phyloP scores from a whole-genome alignment of 257 asterid genomes.

The Nicotiana noctiflora region DNA sequence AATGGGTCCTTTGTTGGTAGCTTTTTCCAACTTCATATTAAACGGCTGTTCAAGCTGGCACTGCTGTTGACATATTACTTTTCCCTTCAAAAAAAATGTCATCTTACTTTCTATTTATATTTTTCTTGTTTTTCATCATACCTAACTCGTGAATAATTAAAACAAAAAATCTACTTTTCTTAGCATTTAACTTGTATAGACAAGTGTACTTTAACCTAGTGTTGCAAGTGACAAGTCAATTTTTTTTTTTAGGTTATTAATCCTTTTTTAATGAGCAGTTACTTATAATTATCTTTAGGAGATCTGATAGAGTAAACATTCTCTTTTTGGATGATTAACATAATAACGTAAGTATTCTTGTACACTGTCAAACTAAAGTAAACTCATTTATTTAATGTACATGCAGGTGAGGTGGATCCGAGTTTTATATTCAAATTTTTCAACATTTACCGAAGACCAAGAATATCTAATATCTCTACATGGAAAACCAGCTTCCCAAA shows the following conservation, averaged over 20 bases:
- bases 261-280: too few relatives aligned
- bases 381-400: neutral
- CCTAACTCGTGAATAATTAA: neutral
- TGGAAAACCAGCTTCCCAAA: conserved; percentile 27
- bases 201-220: too few relatives aligned
- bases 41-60: conserved; percentile 28
- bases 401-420: conserved; percentile 79
- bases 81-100: neutral
- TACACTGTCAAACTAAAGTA: neutral
- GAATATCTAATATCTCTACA: conserved; percentile 59
- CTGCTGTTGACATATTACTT: conserved; percentile 17
- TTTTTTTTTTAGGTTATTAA: too few relatives aligned
- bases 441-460: conserved; percentile 64
- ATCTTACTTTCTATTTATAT: neutral
- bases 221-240: too few relatives aligned
- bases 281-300: too few relatives aligned
- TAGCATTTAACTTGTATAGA: neutral
- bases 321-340: too few relatives aligned
- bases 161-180: too few relatives aligned
- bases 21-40: conserved; percentile 15
- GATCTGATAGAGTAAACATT: too few relatives aligned
- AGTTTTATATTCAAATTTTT: conserved; percentile 56
- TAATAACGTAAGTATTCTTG: too few relatives aligned
- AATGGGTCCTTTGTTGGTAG: conserved; percentile 23
- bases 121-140: neutral